Percentiles rank a stretch among this genome's conserved stretches.
phyloP scores from a whole-genome alignment of 176 grass and related monocot species.

The Cenchrus americanus region DNA sequence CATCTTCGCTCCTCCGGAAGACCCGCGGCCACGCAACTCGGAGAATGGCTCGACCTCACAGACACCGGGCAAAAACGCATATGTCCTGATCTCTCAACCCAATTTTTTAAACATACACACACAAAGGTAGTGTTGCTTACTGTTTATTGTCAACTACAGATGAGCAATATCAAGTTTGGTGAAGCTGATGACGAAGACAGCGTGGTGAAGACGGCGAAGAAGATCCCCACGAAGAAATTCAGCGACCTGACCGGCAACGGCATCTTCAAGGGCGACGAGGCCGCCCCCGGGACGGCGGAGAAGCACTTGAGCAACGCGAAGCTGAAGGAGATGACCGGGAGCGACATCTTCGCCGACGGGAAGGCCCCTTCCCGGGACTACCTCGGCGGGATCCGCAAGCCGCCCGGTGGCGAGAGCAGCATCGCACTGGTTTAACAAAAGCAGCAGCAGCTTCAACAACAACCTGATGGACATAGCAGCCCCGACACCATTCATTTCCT shows the following conservation, averaged over 20 bases:
- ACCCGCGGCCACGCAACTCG: constrained; percentile 48
- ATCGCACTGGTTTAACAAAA: constrained; percentile 77
- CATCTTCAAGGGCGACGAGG: constrained; percentile 71
- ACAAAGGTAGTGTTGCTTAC: not conserved
- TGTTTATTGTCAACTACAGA: constrained; percentile 22
- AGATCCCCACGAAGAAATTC: constrained; percentile 75
- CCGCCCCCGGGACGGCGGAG: constrained; percentile 48
- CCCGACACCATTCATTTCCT: constrained; percentile 43
- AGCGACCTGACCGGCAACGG: constrained; percentile 79
- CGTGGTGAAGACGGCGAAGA: constrained; percentile 80
- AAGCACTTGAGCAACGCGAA: constrained; percentile 84
- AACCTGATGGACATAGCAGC: constrained; percentile 57
- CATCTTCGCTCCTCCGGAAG: constrained; percentile 78
- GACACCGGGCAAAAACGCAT: constrained; percentile 49
- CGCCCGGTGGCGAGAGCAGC: constrained; percentile 92
- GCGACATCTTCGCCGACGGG: constrained; percentile 82
- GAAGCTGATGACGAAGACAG: constrained; percentile 58
- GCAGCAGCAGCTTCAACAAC: not conserved
- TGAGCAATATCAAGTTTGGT: constrained; percentile 71
- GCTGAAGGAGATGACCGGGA: constrained; percentile 90
- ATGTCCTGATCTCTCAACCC: constrained; percentile 46
- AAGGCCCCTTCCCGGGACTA: constrained; percentile 68
- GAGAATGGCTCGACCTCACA: constrained; percentile 58
- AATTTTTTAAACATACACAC: not conserved
- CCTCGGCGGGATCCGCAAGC: constrained; percentile 93